These are phyloP conservation scores for Hypoxylon trugodes DNA, from an alignment of 495 filamentous ascomycete genomes.

Conservation along the genomic window DNA sequence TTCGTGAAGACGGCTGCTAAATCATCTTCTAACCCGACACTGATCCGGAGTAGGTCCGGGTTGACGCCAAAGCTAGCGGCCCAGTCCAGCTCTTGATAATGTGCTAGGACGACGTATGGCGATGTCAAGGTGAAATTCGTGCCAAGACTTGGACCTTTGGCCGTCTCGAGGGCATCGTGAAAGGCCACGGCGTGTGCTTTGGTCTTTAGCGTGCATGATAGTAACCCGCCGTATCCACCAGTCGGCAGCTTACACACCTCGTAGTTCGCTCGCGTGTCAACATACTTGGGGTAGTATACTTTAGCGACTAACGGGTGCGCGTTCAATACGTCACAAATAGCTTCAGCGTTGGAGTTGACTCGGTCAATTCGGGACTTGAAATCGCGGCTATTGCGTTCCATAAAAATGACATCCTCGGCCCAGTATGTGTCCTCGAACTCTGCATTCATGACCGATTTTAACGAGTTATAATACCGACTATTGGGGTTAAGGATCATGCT, in stretches of 20 bases:
- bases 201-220: conserved; percentile 80
- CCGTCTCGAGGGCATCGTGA: conserved; percentile 84
- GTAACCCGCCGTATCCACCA: conserved; percentile 90
- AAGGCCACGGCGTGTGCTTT: conserved; percentile 78
- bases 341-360: conserved; percentile 87
- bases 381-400: conserved; percentile 95
- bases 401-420: conserved; percentile 91
- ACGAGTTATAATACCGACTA: conserved; percentile 68
- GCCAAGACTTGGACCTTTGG: conserved; percentile 93
- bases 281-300: conserved; percentile 87
- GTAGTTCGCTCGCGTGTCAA: conserved; percentile 72
- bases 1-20: conserved; percentile 59
- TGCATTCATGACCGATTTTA: conserved; percentile 67
- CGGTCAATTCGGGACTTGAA: conserved; percentile 84
- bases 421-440: conserved; percentile 91
- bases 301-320: conserved; percentile 70
- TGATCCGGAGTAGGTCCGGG: conserved; percentile 80
- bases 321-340: conserved; percentile 73
- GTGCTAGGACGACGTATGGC: conserved; percentile 90
- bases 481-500: conserved; percentile 86
- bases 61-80: conserved; percentile 81
- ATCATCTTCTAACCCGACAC: conserved; percentile 86
- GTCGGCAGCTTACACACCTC: conserved; percentile 76
- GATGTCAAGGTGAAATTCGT: conserved; percentile 94
- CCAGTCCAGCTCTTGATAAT: conserved; percentile 93